These are phyloP conservation scores for Psilocybe subaeruginosa DNA, from an alignment of 768 basidiomycete species.

Conservation along the genomic window DNA sequence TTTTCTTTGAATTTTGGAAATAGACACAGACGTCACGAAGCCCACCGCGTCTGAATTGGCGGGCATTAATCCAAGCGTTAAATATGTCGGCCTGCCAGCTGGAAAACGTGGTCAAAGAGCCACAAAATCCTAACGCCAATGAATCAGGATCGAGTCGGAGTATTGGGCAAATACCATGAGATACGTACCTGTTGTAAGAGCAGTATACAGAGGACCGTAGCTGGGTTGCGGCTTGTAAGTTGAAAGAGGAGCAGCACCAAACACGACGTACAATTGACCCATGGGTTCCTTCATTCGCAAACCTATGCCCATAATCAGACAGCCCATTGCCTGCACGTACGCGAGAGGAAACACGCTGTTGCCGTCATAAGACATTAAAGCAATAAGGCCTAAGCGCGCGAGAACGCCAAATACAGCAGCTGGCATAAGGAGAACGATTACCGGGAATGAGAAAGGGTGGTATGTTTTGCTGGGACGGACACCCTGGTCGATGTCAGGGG, in stretches of 20 bases:
- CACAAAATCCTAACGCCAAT: slow-evolving; percentile 82
- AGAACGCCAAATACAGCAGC: slow-evolving; percentile 87
- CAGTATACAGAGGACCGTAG: slow-evolving; percentile 87
- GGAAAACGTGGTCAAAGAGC: slow-evolving; percentile 95
- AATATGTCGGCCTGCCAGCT: slow-evolving; percentile 93
- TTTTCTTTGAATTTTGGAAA: not conserved
- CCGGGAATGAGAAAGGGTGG: slow-evolving; percentile 60
- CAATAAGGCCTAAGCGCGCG: slow-evolving; percentile 76
- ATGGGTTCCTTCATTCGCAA: slow-evolving; percentile 74
- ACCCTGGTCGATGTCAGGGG: slow-evolving; percentile 31
- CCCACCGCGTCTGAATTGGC: slow-evolving; percentile 56
- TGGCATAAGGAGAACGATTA: slow-evolving; percentile 75
- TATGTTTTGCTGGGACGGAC: slow-evolving; percentile 35
- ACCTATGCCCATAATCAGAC: slow-evolving; percentile 87
- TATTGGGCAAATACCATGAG: not conserved
- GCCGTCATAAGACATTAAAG: slow-evolving; percentile 76
- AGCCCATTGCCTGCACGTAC: slow-evolving; percentile 88
- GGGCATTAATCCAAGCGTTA: slow-evolving; percentile 78
- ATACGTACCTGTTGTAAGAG: slow-evolving; percentile 76
- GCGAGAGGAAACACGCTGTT: slow-evolving; percentile 78
- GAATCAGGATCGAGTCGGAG: slow-evolving; percentile 1
- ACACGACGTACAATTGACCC: slow-evolving; percentile 64
- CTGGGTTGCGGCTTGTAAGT: slow-evolving; percentile 40
- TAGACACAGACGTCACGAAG: slow-evolving; percentile 65
- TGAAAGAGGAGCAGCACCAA: not conserved